Percentiles rank a stretch among this genome's conserved stretches.
Evolutionary conservation across 345 rosid genomes (phyloP).

Genomic region (Ceriops decandra): DNA sequence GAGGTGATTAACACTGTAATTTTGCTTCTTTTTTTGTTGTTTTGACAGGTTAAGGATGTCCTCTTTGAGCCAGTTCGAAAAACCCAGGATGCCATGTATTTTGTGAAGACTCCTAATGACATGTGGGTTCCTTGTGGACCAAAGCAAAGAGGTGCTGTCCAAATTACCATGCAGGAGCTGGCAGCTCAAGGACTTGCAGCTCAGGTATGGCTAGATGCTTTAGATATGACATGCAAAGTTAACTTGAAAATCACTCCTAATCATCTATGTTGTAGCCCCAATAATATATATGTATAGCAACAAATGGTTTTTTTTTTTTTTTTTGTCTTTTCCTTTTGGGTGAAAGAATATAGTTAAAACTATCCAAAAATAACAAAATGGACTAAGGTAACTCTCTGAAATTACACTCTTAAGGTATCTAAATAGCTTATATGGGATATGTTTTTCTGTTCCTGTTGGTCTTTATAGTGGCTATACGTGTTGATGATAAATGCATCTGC

Average conservation of each 20-base stretch:
- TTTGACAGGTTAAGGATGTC: slow-evolving; percentile 78
- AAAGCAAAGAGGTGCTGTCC: slow-evolving; percentile 70
- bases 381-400: neutral
- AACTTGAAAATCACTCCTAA: neutral
- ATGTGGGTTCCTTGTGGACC: slow-evolving; percentile 92
- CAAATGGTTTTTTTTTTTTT: too few species aligned
- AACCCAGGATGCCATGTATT: slow-evolving; percentile 88
- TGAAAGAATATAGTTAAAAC: too few species aligned
- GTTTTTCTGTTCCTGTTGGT: neutral
- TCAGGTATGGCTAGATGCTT: slow-evolving; percentile 40
- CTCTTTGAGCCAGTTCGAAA: slow-evolving; percentile 93
- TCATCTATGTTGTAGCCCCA: too few species aligned
- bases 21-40: neutral
- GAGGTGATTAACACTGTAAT: neutral
- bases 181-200: slow-evolving; percentile 69
- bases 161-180: slow-evolving; percentile 75
- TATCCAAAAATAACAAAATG: neutral
- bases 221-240: neutral
- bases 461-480: neutral
- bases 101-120: slow-evolving; percentile 50
- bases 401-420: neutral
- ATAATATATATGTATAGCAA: too few species aligned
- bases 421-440: too few species aligned
- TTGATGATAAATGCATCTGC: slow-evolving; percentile 19
- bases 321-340: too few species aligned